Evolutionary conservation across 768 basidiomycete species (phyloP).

Genomic region (Bullera alba): DNA sequence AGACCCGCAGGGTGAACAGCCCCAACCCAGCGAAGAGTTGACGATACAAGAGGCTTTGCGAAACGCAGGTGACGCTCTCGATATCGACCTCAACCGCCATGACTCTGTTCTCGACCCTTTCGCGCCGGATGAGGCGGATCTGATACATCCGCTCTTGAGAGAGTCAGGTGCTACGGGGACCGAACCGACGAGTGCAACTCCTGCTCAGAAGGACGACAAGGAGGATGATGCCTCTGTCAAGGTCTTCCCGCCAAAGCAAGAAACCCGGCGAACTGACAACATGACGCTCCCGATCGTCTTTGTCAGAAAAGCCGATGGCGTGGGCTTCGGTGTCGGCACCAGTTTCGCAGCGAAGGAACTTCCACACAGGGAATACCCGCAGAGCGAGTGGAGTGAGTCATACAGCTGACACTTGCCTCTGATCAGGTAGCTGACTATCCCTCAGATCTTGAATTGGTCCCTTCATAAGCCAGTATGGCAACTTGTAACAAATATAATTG

Average conservation of each 20-base stretch:
- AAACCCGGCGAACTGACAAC: background rate
- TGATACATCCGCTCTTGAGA: background rate
- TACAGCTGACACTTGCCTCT: too few relatives aligned
- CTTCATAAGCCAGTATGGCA: too few relatives aligned
- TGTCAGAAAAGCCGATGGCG: conserved; percentile 12
- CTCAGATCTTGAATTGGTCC: too few relatives aligned
- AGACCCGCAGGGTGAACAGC: background rate
- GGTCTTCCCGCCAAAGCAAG: background rate
- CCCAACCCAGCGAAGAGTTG: conserved; percentile 1
- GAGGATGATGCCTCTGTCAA: background rate
- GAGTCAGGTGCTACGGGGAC: background rate
- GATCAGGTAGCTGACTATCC: too few relatives aligned
- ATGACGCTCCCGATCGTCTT: conserved; percentile 18
- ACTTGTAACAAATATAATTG: too few relatives aligned
- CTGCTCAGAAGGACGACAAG: background rate
- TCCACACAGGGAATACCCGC: too few relatives aligned
- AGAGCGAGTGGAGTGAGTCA: too few relatives aligned
- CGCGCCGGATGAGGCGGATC: background rate
- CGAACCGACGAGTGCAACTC: background rate
- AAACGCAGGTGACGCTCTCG: conserved; percentile 1
- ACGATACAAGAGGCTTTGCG: conserved; percentile 4
- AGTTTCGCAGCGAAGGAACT: too few relatives aligned
- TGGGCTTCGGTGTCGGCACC: conserved; percentile 19
- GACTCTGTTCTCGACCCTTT: background rate
- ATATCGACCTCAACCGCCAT: background rate